A percentile compares a stretch with the other conserved stretches of the same genome.
These are phyloP conservation scores for Pestalotiopsis sp. DNA, from an alignment of 2,329 filamentous ascomycete species.

Conservation along the genomic window DNA sequence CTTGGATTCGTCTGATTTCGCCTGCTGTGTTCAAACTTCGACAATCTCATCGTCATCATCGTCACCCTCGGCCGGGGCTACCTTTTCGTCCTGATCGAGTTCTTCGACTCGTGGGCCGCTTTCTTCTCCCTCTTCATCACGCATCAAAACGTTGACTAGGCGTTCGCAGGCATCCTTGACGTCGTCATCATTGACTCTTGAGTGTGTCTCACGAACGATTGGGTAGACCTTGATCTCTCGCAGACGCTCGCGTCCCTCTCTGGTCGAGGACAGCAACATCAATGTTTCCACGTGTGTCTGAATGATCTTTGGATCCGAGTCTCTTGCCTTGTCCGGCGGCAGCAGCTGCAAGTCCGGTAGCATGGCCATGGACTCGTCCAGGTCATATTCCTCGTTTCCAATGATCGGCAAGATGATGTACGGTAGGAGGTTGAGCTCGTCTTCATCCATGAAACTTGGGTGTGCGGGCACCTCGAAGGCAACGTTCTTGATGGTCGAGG, in stretches of 20 bases:
- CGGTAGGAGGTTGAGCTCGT: slow-evolving; percentile 79
- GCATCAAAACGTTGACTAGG: slow-evolving; percentile 85
- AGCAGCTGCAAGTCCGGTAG: slow-evolving; percentile 87
- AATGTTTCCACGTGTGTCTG: slow-evolving; percentile 89
- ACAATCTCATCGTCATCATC: slow-evolving; percentile 58
- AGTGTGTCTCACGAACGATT: slow-evolving; percentile 83
- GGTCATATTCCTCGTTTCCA: slow-evolving; percentile 83
- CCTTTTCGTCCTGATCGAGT: slow-evolving; percentile 40
- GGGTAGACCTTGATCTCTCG: slow-evolving; percentile 83
- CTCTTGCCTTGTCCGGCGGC: slow-evolving; percentile 85
- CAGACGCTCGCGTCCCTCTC: slow-evolving; percentile 73
- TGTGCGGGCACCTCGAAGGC: slow-evolving; percentile 82
- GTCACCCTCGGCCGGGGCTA: slow-evolving; percentile 30
- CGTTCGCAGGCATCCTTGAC: slow-evolving; percentile 86
- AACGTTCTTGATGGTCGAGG: slow-evolving; percentile 91
- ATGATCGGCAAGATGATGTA: slow-evolving; percentile 89
- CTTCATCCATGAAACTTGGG: slow-evolving; percentile 67
- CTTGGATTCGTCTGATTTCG: not conserved
- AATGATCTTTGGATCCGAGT: slow-evolving; percentile 75
- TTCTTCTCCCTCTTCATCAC: slow-evolving; percentile 66
- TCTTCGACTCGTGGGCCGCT: slow-evolving; percentile 44
- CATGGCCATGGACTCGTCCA: slow-evolving; percentile 86
- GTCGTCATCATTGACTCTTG: slow-evolving; percentile 74
- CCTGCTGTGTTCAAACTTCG: slow-evolving; percentile 41
- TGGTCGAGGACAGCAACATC: slow-evolving; percentile 78